Conservation (phyloP, 768 basidiomycete species). For the Lactifluus echinatus region DNA sequence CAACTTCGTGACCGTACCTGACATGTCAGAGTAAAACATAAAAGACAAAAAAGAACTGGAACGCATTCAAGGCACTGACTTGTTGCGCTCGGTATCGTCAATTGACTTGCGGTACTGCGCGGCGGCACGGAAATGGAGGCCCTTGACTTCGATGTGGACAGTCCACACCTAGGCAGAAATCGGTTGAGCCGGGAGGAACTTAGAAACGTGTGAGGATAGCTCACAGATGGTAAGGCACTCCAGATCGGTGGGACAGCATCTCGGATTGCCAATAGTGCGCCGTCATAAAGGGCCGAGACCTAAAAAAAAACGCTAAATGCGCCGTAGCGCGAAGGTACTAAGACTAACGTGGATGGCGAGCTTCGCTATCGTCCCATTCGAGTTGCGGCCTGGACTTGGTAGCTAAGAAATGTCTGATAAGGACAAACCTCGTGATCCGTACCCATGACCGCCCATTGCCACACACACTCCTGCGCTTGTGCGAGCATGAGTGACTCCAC, state of each 20-base stretch:
- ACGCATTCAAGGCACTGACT: slow-evolving; percentile 33
- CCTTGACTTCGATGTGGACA: slow-evolving; percentile 74
- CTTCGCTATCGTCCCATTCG: slow-evolving; percentile 19
- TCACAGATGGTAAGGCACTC: slow-evolving; percentile 48
- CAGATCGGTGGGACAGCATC: slow-evolving; percentile 17
- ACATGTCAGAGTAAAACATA: slow-evolving; percentile 10
- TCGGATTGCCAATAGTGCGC: slow-evolving; percentile 14
- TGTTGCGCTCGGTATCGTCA: slow-evolving; percentile 75
- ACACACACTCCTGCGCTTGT: slow-evolving; percentile 94
- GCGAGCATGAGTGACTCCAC: slow-evolving; percentile 78
- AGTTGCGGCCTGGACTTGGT: slow-evolving; percentile 7
- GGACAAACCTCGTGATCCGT: slow-evolving; percentile 10
- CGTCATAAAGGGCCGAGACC: slow-evolving; percentile 19
- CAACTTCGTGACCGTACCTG: slow-evolving; percentile 86
- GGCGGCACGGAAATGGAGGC: slow-evolving; percentile 79
- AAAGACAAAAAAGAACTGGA: not conserved
- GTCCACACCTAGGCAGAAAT: slow-evolving; percentile 56
- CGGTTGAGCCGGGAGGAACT: not conserved
- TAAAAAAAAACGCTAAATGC: slow-evolving; percentile 1
- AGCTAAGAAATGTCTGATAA: not conserved
- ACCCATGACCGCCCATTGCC: slow-evolving; percentile 89
- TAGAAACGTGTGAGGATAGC: slow-evolving; percentile 12
- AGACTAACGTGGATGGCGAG: slow-evolving; percentile 14
- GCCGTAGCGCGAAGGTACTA: not conserved
- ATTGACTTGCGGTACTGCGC: slow-evolving; percentile 83